Evolutionary conservation across 2,329 filamentous ascomycete genomes (phyloP).

Genomic region (Dothistroma septosporum): DNA sequence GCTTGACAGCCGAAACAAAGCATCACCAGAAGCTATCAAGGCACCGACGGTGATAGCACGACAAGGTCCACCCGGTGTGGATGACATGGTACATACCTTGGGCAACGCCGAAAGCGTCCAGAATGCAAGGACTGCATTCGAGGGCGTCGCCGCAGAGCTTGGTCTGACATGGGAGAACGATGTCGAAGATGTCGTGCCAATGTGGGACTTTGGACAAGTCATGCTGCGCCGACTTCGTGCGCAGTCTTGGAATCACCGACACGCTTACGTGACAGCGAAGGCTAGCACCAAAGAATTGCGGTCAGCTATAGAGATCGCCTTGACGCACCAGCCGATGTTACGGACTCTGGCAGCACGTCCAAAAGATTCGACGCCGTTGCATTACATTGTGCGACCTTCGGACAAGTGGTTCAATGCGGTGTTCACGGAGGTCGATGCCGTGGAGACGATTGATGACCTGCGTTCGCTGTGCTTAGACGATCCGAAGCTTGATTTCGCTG

Average conservation of each 20-base stretch:
- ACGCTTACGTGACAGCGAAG: background rate
- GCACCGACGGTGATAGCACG: background rate
- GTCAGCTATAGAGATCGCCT: slow-evolving; percentile 7
- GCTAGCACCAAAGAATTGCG: background rate
- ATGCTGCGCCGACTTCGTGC: slow-evolving; percentile 4
- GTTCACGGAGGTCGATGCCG: slow-evolving; percentile 7
- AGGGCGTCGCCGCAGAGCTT: background rate
- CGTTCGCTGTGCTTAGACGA: slow-evolving; percentile 2
- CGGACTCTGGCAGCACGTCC: slow-evolving; percentile 4
- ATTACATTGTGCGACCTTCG: slow-evolving; percentile 8
- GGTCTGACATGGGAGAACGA: slow-evolving; percentile 9
- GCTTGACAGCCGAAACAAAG: background rate
- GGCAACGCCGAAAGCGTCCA: background rate
- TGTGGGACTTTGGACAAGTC: slow-evolving; percentile 10
- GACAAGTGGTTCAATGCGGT: background rate
- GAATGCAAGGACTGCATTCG: slow-evolving; percentile 2
- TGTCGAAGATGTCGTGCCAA: slow-evolving; percentile 11
- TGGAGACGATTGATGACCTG: slow-evolving; percentile 9
- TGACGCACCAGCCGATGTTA: slow-evolving; percentile 8
- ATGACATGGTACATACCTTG: background rate
- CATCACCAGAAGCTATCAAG: background rate
- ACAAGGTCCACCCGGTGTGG: background rate
- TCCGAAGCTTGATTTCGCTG: slow-evolving; percentile 11
- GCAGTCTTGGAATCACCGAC: slow-evolving; percentile 15
- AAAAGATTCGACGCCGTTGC: background rate